phyloP scores from a whole-genome alignment of 2,329 filamentous ascomycete species.

The Pezicula neosporulosa region DNA sequence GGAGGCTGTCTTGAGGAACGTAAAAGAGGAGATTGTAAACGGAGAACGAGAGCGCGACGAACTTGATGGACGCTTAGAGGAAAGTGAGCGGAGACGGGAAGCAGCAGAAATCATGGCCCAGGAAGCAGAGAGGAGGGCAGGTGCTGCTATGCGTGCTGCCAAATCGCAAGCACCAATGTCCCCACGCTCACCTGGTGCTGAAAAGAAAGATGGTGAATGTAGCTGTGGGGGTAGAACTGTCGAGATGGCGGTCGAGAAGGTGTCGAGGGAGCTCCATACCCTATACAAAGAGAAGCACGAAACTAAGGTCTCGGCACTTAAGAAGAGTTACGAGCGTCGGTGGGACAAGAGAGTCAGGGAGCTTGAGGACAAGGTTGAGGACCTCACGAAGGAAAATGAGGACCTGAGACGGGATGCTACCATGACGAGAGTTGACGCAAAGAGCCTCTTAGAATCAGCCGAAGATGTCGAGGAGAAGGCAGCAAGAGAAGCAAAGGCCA shows the following conservation, averaged over 20 bases:
- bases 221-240: constrained; percentile 53
- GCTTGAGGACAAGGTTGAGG: constrained; percentile 68
- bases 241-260: constrained; percentile 82
- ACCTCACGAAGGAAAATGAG: constrained; percentile 71
- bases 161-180: constrained; percentile 37
- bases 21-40: constrained; percentile 76
- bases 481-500: constrained; percentile 72
- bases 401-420: constrained; percentile 64
- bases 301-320: constrained; percentile 88
- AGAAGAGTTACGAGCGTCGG: constrained; percentile 77
- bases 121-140: constrained; percentile 70
- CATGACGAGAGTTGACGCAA: constrained; percentile 54
- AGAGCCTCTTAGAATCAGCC: constrained; percentile 35
- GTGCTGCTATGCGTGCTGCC: constrained; percentile 63
- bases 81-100: constrained; percentile 70
- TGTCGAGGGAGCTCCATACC: constrained; percentile 87
- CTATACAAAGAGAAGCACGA: constrained; percentile 98
- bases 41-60: constrained; percentile 80
- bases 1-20: constrained; percentile 73
- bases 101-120: constrained; percentile 73
- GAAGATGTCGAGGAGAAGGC: constrained; percentile 61
- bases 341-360: constrained; percentile 87
- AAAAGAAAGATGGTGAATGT: constrained; percentile 30
- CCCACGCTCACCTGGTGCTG: constrained; percentile 27
- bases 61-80: constrained; percentile 70